Conservation (phyloP, 495 filamentous ascomycete genomes). For the Xylaria venustula region DNA sequence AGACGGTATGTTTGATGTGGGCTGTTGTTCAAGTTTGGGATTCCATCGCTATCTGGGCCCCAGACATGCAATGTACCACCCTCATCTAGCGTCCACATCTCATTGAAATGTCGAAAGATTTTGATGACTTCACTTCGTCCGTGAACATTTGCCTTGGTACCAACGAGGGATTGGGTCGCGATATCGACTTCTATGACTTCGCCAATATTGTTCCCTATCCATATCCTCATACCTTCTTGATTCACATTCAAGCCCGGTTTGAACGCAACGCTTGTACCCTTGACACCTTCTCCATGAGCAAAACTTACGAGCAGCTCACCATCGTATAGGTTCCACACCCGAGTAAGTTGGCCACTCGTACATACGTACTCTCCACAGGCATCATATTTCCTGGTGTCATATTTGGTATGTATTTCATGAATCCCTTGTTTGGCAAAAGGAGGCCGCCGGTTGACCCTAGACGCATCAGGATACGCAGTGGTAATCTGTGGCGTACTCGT, state of each 20-base stretch:
- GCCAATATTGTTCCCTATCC: conserved; percentile 85
- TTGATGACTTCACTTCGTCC: conserved; percentile 79
- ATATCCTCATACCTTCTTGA: conserved; percentile 80
- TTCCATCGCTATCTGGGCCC: conserved; percentile 73
- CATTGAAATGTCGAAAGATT: conserved; percentile 80
- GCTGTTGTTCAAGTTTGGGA: conserved; percentile 67
- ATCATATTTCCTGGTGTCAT: conserved; percentile 79
- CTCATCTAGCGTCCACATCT: conserved; percentile 94
- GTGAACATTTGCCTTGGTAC: conserved; percentile 68
- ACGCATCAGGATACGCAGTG: conserved; percentile 74
- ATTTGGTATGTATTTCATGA: conserved; percentile 77
- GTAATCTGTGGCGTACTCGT: conserved; percentile 21
- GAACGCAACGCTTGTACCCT: conserved; percentile 77
- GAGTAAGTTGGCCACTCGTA: conserved; percentile 78
- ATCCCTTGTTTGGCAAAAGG: conserved; percentile 69
- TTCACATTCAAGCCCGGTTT: conserved; percentile 71
- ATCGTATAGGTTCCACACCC: conserved; percentile 80
- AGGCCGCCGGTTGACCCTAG: conserved; percentile 78
- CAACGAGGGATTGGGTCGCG: conserved; percentile 60
- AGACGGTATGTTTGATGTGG: conserved; percentile 66
- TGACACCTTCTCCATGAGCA: conserved; percentile 74
- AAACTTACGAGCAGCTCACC: conserved; percentile 80
- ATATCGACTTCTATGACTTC: conserved; percentile 90
- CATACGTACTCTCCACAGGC: conserved; percentile 86
- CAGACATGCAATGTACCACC: conserved; percentile 85